Base-by-base conservation (phyloP, 306 rosid species). In the Clitoria ternatea region DNA sequence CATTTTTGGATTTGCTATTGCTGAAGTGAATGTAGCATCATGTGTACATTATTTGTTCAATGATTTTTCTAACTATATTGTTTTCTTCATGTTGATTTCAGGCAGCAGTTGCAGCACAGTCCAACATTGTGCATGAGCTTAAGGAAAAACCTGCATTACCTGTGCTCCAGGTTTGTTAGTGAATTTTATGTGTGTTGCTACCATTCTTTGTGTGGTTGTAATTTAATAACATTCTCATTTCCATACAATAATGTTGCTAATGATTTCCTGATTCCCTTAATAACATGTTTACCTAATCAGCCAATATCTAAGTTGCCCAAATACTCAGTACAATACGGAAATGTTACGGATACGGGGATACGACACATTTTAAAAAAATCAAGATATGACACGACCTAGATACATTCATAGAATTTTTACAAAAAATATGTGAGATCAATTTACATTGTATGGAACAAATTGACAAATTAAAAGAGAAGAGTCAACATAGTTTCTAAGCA, bases 21-120 rank as follows among this genome's bases (percentile, higher is more conserved):
- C 4, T 50, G 22, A 30, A 36, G 33, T 30, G 68, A 69, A 43
- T 36, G 56, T 55, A 35, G 17, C 50, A 40, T 18, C 17, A 22
- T 1, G 47, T 14, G 61, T 49, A 52, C 26, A 57, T 47, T 75
- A 32, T 66, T 42, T 49, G 45, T 49, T 69, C 39, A 35, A 18
- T 27, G 36, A 53, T 57, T 64, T 70, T 75, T 68, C 42, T 59
- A 20, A 76, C 50, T 19, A 55, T 52, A 61, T 71, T 74, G 22
- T 36, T 62, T 50, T 67, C n/a, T 73, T 53, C 61, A 76, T 57
- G 72, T 75, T 79, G 61, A 65, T 79, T 83, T 72, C 84, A 93
- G 98, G 96, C 92, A 77, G 94, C 90, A 2, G 75, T 93, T 61
- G 94, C 73, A 69, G 92, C 81, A 10, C 87, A 85, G 79, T 84